Base-by-base conservation (phyloP, 495 filamentous ascomycete genomes). In the Aspergillus nanangensis region DNA sequence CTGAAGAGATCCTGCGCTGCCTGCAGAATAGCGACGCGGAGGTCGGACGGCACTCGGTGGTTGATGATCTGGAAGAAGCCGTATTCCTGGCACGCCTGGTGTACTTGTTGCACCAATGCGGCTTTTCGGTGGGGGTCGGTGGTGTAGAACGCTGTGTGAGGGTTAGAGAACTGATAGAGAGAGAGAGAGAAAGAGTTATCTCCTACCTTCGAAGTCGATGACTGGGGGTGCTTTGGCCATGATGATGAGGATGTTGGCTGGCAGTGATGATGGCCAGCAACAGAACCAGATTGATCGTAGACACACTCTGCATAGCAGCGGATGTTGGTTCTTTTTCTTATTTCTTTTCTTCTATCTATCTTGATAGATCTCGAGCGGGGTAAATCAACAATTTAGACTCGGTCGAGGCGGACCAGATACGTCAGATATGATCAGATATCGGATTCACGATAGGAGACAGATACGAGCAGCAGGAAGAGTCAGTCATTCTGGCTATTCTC, bases 31-130 rank as follows among this genome's bases (percentile, higher is more conserved):
- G 79, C 64, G 19, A 76, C 51, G 53, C 85, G 81, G 29, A 92
- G 63, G 38, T 75, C 68, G n/a, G 81, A 71, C 23, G 83, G 70
- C 34, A 94, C 80, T 7, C 84, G 85, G 14, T 87, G 84, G 56
- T 94, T 88, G 51, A 81, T 81, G 40, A 94, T 75, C 55, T 95
- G 94, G 38, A 94, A 66, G 56, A 94, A 95, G 2, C 90, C 90
- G 22, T 93, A 86, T 61, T 86, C 19, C 40, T 49, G 27, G 20
- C 57, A 63, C 0, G 60, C 54, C 13, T 43, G 17, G 11, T 48
- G 48, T 13, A 58, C 41, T 42, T 60, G 39, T 0, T 38, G 15
- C 2, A 59, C 33, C 7, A 59, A 45, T 0, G 17, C 21, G 23
- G 42, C 24, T 34, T 51, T 55, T 0, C 23, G 29, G 5, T n/a